Evolutionary conservation across 768 basidiomycete species (phyloP).

Genomic region (Phanerodontia chrysosporium): DNA sequence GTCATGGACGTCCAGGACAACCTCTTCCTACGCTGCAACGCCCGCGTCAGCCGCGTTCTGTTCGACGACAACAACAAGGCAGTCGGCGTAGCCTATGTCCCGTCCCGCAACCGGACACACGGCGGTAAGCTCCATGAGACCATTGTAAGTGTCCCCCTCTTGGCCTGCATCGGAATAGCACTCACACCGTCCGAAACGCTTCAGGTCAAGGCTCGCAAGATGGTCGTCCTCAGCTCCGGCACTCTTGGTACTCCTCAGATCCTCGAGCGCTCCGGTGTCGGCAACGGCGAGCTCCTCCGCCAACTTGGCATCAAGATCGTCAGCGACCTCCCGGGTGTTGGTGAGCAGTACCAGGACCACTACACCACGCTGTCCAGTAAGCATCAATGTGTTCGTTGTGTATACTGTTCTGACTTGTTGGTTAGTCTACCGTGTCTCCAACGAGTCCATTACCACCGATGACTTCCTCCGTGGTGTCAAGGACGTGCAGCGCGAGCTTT

Average conservation of each 20-base stretch:
- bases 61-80: constrained; percentile 66
- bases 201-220: constrained; percentile 54
- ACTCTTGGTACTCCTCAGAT: constrained; percentile 72
- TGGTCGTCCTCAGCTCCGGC: constrained; percentile 60
- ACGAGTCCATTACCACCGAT: constrained; percentile 58
- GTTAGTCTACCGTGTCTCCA: constrained; percentile 63
- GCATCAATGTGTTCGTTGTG: constrained; percentile 12
- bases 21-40: constrained; percentile 61
- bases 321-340: constrained; percentile 68
- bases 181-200: not conserved
- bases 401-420: not conserved
- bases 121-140: constrained; percentile 51
- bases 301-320: constrained; percentile 57
- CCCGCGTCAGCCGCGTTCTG: constrained; percentile 64
- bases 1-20: constrained; percentile 68
- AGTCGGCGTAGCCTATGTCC: constrained; percentile 68
- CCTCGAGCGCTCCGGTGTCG: constrained; percentile 70
- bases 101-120: constrained; percentile 54
- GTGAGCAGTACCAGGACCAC: constrained; percentile 72
- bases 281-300: constrained; percentile 48
- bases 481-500: constrained; percentile 53
- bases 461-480: constrained; percentile 69
- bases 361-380: constrained; percentile 64
- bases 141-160: constrained; percentile 32
- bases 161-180: not conserved